These are phyloP conservation scores for Shiraia sp. DNA, from an alignment of 2,329 filamentous ascomycete genomes.

Conservation along the genomic window DNA sequence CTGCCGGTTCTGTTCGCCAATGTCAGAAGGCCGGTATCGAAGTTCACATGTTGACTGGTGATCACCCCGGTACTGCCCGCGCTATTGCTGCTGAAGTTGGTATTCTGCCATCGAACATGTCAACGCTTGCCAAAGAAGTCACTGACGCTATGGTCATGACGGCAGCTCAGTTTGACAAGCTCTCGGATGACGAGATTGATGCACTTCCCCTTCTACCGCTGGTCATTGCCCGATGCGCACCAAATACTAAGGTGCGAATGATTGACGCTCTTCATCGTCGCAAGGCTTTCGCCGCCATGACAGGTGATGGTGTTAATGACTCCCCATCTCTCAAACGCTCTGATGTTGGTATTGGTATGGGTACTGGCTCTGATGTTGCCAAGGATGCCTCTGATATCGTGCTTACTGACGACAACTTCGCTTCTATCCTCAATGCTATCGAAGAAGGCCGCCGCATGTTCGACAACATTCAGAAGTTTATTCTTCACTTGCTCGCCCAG, in stretches of 20 bases:
- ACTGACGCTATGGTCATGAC: constrained; percentile 37
- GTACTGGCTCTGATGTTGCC: constrained; percentile 50
- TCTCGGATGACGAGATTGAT: constrained; percentile 49
- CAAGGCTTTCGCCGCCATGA: constrained; percentile 48
- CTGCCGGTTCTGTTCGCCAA: constrained; percentile 56
- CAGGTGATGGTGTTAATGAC: constrained; percentile 52
- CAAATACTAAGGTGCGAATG: constrained; percentile 52
- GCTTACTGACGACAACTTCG: constrained; percentile 51
- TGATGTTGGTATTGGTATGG: constrained; percentile 53
- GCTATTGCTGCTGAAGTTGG: constrained; percentile 52
- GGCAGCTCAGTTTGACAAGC: constrained; percentile 47
- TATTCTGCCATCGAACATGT: constrained; percentile 48
- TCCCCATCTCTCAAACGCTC: constrained; percentile 51
- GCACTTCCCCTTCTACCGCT: constrained; percentile 44
- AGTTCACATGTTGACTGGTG: constrained; percentile 54
- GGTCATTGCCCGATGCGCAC: constrained; percentile 50
- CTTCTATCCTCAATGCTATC: constrained; percentile 51
- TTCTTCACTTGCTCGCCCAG: constrained; percentile 37
- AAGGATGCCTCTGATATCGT: constrained; percentile 52
- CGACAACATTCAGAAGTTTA: constrained; percentile 52
- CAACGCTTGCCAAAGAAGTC: constrained; percentile 37
- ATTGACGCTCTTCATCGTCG: constrained; percentile 49
- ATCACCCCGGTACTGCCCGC: constrained; percentile 50
- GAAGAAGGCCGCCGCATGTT: constrained; percentile 52
- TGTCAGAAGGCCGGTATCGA: constrained; percentile 43